Percentiles rank a stretch among this genome's conserved stretches.
Conservation (phyloP, 1,139 yeast species). For the Candida gigantensis region DNA sequence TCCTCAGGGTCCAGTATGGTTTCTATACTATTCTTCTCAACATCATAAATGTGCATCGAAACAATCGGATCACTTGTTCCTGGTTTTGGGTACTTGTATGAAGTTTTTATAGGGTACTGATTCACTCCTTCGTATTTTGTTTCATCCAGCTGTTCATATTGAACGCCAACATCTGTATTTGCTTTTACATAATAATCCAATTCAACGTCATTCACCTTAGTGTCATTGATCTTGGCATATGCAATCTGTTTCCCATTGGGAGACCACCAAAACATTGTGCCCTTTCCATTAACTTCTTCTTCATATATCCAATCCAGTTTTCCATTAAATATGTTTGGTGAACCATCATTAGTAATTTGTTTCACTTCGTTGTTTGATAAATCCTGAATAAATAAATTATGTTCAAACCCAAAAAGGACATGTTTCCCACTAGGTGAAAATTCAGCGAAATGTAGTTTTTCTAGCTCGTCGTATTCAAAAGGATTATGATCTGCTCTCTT, state of each 20-base stretch:
- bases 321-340: conserved; percentile 52
- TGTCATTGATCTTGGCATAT: conserved; percentile 69
- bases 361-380: conserved; percentile 23
- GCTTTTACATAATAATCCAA: conserved; percentile 61
- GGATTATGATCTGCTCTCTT: conserved; percentile 7
- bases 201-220: conserved; percentile 63
- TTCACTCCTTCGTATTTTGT: conserved; percentile 25
- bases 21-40: conserved; percentile 23
- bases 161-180: conserved; percentile 31
- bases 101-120: conserved; percentile 55
- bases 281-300: conserved; percentile 63
- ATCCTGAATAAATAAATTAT: conserved; percentile 44
- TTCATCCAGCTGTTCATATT: conserved; percentile 22
- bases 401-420: conserved; percentile 37
- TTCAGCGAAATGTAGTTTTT: conserved; percentile 42
- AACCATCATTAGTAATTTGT: conserved; percentile 53
- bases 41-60: conserved; percentile 43
- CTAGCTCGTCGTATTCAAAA: conserved; percentile 14
- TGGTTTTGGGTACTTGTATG: conserved; percentile 85
- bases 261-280: conserved; percentile 85
- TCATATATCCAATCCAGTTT: conserved; percentile 67
- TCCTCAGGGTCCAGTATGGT: conserved; percentile 27
- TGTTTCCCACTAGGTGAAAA: conserved; percentile 43
- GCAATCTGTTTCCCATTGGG: conserved; percentile 67
- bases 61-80: conserved; percentile 74